Percentiles rank a stretch among this genome's conserved stretches.
Evolutionary conservation across 2,329 filamentous ascomycete species (phyloP).

Genomic region (Nothopassalora personata): DNA sequence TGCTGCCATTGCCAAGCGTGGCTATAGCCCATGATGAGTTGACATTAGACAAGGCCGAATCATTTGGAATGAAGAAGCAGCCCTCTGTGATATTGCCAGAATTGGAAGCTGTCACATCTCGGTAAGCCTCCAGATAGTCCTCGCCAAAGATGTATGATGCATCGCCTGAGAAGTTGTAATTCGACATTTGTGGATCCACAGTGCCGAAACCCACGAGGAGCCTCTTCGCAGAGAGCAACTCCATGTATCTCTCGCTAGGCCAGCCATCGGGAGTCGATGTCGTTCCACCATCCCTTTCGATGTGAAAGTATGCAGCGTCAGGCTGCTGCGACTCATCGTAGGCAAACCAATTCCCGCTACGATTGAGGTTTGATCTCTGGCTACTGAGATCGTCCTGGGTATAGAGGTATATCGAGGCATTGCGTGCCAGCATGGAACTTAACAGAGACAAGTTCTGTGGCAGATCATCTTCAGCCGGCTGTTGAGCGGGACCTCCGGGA

Average conservation of each 20-base stretch:
- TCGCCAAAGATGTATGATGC: conserved; percentile 47
- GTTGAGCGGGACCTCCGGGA: conserved; percentile 41
- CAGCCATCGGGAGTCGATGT: conserved; percentile 54
- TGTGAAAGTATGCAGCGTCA: conserved; percentile 49
- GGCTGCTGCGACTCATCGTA: conserved; percentile 41
- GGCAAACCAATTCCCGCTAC: conserved; percentile 49
- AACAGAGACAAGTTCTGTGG: conserved; percentile 44
- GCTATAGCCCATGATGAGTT: conserved; percentile 53
- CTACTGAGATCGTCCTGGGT: conserved; percentile 45
- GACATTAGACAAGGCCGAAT: conserved; percentile 36
- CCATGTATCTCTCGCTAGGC: conserved; percentile 57
- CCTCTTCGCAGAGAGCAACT: conserved; percentile 45
- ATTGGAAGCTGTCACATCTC: conserved; percentile 32
- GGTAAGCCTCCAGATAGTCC: conserved; percentile 39
- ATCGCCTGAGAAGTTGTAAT: conserved; percentile 53
- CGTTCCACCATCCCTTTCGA: conserved; percentile 33
- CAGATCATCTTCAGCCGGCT: conserved; percentile 34
- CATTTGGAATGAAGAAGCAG: conserved; percentile 49
- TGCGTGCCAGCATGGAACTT: conserved; percentile 44
- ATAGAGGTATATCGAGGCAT: conserved; percentile 50
- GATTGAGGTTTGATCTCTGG: conserved; percentile 54
- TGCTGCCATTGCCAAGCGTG: conserved; percentile 15
- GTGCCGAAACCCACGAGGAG: conserved; percentile 52
- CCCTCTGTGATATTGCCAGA: conserved; percentile 44
- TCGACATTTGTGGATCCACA: conserved; percentile 52